Evolutionary conservation across 2,329 filamentous ascomycete species (phyloP).

Genomic region (Grosmannia clavigera): DNA sequence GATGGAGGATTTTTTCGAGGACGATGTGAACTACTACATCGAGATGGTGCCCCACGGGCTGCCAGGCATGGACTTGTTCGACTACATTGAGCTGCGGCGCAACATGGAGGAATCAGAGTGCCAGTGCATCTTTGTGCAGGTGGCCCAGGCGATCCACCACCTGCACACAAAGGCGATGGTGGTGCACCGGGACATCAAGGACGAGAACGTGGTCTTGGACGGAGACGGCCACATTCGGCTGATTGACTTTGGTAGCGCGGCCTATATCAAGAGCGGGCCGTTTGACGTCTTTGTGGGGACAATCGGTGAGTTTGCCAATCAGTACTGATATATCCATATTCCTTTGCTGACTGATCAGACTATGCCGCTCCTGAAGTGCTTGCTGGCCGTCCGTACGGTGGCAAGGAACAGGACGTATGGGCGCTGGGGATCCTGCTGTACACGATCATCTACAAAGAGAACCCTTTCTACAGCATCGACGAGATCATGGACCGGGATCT

Average conservation of each 20-base stretch:
- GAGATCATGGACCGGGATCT: conserved; percentile 98
- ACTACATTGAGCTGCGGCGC: conserved; percentile 91
- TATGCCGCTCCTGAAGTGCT: conserved; percentile 98
- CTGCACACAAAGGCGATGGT: conserved; percentile 82
- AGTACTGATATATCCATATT: background rate
- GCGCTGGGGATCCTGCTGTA: conserved; percentile 92
- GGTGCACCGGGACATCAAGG: conserved; percentile 96
- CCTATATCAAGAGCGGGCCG: conserved; percentile 95
- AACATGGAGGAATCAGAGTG: conserved; percentile 96
- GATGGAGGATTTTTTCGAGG: conserved; percentile 64
- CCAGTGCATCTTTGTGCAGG: conserved; percentile 88
- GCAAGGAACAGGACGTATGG: conserved; percentile 98
- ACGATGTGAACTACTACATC: conserved; percentile 92
- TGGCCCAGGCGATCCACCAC: conserved; percentile 80
- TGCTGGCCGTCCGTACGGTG: conserved; percentile 79
- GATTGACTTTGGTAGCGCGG: conserved; percentile 95
- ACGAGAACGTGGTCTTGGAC: conserved; percentile 94
- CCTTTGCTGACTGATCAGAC: conserved; percentile 40
- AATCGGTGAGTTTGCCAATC: conserved; percentile 55
- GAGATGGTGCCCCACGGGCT: conserved; percentile 94
- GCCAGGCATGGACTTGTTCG: conserved; percentile 96
- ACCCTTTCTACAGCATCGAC: conserved; percentile 97
- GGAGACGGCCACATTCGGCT: conserved; percentile 92
- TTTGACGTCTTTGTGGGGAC: conserved; percentile 99
- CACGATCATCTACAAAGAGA: conserved; percentile 99